phyloP scores from a whole-genome alignment of 2,329 filamentous ascomycete genomes.

The Macrophomina tecta region DNA sequence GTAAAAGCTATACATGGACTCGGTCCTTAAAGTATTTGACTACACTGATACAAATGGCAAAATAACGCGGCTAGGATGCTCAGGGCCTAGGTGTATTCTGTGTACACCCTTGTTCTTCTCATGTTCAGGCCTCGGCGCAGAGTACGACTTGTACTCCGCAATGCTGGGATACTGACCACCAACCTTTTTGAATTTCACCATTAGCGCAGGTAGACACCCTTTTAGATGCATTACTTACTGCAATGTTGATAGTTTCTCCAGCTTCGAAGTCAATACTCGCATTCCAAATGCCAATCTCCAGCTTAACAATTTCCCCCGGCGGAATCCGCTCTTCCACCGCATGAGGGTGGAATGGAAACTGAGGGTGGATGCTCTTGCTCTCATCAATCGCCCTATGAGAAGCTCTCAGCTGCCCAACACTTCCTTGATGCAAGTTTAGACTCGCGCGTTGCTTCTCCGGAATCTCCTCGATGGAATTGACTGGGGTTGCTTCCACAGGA shows the following conservation, averaged over 20 bases:
- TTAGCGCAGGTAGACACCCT: background rate
- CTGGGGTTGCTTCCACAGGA: conserved; percentile 44
- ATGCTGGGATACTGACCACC: conserved; percentile 40
- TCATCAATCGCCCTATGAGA: conserved; percentile 48
- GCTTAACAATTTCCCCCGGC: conserved; percentile 50
- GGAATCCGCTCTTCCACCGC: conserved; percentile 48
- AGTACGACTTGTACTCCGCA: conserved; percentile 50
- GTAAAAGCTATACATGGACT: background rate
- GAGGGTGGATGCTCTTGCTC: conserved; percentile 33
- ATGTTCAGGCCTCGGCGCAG: conserved; percentile 46
- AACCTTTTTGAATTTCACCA: conserved; percentile 23
- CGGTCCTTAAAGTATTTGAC: background rate
- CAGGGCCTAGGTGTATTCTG: conserved; percentile 46
- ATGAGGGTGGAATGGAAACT: conserved; percentile 48
- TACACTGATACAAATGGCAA: conserved; percentile 43
- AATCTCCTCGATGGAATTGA: conserved; percentile 62
- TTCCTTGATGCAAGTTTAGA: conserved; percentile 51
- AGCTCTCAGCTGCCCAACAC: conserved; percentile 53
- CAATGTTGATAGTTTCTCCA: conserved; percentile 42
- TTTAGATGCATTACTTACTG: conserved; percentile 15
- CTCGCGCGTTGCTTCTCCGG: conserved; percentile 53
- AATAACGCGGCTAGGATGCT: conserved; percentile 48
- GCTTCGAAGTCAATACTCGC: conserved; percentile 55
- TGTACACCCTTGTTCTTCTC: conserved; percentile 51
- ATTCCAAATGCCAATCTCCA: conserved; percentile 58